A percentile compares a stretch with the other conserved stretches of the same genome.
These are phyloP conservation scores for Lasiosphaeria hispida DNA, from an alignment of 495 filamentous ascomycete species.

Conservation along the genomic window DNA sequence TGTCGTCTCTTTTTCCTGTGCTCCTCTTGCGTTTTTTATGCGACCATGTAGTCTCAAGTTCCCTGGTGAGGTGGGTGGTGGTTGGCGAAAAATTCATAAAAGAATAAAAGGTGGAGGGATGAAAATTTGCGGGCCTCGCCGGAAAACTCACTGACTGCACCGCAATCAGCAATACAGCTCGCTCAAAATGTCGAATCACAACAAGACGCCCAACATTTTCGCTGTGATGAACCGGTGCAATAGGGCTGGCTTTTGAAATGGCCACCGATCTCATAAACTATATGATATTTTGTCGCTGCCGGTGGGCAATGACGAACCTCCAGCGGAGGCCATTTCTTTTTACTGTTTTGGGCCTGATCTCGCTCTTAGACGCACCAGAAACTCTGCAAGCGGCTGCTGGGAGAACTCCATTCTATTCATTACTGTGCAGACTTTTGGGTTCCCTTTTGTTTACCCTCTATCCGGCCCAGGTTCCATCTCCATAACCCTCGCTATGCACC, in stretches of 20 bases:
- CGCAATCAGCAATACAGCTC: not conserved
- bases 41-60: not conserved
- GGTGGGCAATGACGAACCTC: too few species aligned
- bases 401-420: not conserved
- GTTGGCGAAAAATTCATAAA: too few species aligned
- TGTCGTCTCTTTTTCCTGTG: not conserved
- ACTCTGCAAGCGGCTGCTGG: too few species aligned
- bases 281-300: too few species aligned
- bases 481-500: not conserved
- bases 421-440: slow-evolving; percentile 4
- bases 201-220: not conserved
- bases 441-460: slow-evolving; percentile 4
- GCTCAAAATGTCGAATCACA: not conserved
- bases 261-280: too few species aligned
- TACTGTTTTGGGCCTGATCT: too few species aligned
- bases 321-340: too few species aligned
- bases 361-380: too few species aligned
- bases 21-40: not conserved
- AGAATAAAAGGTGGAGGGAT: not conserved
- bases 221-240: too few species aligned
- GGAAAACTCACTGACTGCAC: not conserved
- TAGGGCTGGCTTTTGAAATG: too few species aligned
- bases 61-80: not conserved
- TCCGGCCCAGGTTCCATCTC: slow-evolving; percentile 6
- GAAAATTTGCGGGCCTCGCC: not conserved